A percentile compares a stretch with the other conserved stretches of the same genome.
Conservation (phyloP, 805 yeast genomes). For the Tanozyma kutaoensis region DNA sequence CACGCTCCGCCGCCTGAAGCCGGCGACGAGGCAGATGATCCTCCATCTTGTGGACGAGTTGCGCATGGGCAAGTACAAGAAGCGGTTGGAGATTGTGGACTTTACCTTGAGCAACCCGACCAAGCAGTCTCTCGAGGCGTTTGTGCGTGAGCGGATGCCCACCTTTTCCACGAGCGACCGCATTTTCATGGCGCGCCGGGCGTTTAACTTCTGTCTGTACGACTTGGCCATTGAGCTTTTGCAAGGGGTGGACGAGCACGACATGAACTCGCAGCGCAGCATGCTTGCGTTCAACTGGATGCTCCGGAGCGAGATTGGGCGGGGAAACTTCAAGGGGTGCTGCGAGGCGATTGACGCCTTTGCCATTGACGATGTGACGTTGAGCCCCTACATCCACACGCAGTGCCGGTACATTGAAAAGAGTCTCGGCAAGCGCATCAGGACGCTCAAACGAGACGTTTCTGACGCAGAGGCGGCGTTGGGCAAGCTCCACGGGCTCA, state of each 20-base stretch:
- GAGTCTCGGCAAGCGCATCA: conserved; percentile 6
- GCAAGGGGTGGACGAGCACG: conserved; percentile 4
- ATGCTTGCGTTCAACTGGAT: conserved; percentile 13
- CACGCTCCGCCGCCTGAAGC: conserved; percentile 15
- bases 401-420: conserved; percentile 20
- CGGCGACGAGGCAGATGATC: conserved; percentile 5
- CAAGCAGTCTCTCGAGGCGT: conserved; percentile 7
- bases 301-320: conserved; percentile 11
- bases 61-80: conserved; percentile 9
- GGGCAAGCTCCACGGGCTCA: conserved; percentile 12
- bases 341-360: conserved; percentile 11
- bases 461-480: conserved; percentile 4
- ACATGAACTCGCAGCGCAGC: conserved; percentile 13
- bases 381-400: conserved; percentile 20
- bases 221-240: conserved; percentile 11
- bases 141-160: conserved; percentile 3
- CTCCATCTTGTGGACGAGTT: conserved; percentile 12
- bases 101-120: conserved; percentile 5
- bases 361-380: conserved; percentile 14
- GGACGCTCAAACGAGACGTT: conserved; percentile 1
- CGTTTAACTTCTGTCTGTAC: conserved; percentile 14
- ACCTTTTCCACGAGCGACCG: conserved; percentile 13
- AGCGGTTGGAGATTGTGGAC: conserved; percentile 5
- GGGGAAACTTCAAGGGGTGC: conserved; percentile 9
- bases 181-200: conserved; percentile 14